Percentiles rank a stretch among this genome's conserved stretches.
phyloP scores from a whole-genome alignment of 768 basidiomycete genomes.

The Dentipellis sp. region DNA sequence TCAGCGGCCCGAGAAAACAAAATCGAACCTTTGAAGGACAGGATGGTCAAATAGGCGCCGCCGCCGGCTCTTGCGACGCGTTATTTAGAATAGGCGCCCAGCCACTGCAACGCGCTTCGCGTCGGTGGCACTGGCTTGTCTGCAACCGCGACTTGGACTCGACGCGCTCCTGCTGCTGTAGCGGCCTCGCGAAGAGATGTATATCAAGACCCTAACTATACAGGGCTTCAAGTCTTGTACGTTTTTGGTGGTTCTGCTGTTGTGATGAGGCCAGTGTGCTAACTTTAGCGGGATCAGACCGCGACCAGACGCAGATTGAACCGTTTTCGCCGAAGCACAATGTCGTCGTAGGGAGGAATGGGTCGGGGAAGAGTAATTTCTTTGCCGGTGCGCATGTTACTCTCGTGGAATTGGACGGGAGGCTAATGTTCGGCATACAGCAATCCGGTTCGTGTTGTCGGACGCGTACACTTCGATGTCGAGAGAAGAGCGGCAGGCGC shows the following conservation, averaged over 20 bases:
- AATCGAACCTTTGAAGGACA: too few relatives aligned
- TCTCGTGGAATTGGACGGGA: too few relatives aligned
- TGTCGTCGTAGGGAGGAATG: constrained; percentile 96
- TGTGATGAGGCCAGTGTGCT: background rate
- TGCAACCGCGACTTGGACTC: too few relatives aligned
- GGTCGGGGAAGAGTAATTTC: constrained; percentile 98
- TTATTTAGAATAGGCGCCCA: too few relatives aligned
- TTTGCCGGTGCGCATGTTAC: constrained; percentile 63
- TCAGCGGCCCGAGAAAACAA: too few relatives aligned
- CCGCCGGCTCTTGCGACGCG: too few relatives aligned
- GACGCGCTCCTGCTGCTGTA: too few relatives aligned
- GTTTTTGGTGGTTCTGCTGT: constrained; percentile 17
- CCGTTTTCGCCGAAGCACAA: constrained; percentile 93
- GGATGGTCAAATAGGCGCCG: too few relatives aligned
- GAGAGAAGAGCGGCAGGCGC: constrained; percentile 82
- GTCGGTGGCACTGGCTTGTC: too few relatives aligned
- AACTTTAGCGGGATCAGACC: constrained; percentile 35
- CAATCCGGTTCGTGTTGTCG: constrained; percentile 94
- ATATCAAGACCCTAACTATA: constrained; percentile 83
- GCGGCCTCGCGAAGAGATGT: constrained; percentile 33
- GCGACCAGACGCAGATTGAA: constrained; percentile 87
- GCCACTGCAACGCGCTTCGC: too few relatives aligned
- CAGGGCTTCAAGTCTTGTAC: constrained; percentile 98
- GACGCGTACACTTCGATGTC: constrained; percentile 97
- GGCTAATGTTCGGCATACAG: constrained; percentile 26